A percentile compares a stretch with the other conserved stretches of the same genome.
phyloP scores from a whole-genome alignment of 805 yeast genomes.

The Candida sakaeoensis region DNA sequence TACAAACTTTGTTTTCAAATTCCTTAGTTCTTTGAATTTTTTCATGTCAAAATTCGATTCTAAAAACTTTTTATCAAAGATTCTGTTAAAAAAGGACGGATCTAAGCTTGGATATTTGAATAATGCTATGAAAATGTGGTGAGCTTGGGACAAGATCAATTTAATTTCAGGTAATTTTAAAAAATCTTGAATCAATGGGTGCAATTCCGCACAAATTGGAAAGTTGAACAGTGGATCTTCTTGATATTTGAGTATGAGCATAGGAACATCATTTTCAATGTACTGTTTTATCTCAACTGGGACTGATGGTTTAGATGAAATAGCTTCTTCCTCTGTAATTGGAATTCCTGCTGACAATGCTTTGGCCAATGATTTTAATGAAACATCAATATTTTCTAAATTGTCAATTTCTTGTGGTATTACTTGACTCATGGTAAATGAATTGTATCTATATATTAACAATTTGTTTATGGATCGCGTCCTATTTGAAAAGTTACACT shows the following conservation, averaged over 20 bases:
- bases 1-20: background rate
- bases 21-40: background rate
- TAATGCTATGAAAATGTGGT: background rate
- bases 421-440: too few species aligned
- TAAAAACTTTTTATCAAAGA: background rate
- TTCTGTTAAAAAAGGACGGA: background rate
- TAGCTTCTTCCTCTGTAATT: background rate
- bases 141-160: background rate
- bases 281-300: background rate
- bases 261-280: background rate
- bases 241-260: background rate
- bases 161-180: background rate
- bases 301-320: background rate
- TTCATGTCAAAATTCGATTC: background rate
- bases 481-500: too few species aligned
- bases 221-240: background rate
- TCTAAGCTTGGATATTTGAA: constrained; percentile 1
- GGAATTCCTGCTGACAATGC: background rate
- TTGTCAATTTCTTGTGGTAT: too few species aligned
- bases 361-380: background rate
- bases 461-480: too few species aligned
- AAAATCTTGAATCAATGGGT: background rate
- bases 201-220: constrained; percentile 1
- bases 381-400: too few species aligned
- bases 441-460: too few species aligned